Conservation (phyloP, 2,329 filamentous ascomycete species). For the Emergomyces africanus region DNA sequence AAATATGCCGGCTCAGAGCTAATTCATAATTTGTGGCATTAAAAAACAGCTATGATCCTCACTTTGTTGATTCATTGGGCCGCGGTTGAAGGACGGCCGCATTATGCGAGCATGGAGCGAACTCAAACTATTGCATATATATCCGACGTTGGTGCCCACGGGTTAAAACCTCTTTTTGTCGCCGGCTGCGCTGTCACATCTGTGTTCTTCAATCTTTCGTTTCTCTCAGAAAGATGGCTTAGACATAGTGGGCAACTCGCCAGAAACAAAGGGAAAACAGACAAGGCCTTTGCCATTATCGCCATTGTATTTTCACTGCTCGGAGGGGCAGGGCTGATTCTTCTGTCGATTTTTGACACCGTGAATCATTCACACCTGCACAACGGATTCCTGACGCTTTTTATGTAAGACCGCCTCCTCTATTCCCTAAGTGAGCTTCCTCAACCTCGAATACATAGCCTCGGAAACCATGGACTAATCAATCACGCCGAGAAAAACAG, state of each 20-base stretch:
- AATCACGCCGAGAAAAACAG: constrained; percentile 12
- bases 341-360: constrained; percentile 79
- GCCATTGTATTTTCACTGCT: constrained; percentile 51
- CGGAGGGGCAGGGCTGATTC: constrained; percentile 68
- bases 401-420: constrained; percentile 43
- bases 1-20: background rate
- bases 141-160: constrained; percentile 45
- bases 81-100: constrained; percentile 37
- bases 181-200: constrained; percentile 51
- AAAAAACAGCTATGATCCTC: constrained; percentile 40
- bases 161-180: constrained; percentile 51
- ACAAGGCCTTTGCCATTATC: constrained; percentile 27
- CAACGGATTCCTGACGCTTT: constrained; percentile 63
- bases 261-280: constrained; percentile 46
- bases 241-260: constrained; percentile 68
- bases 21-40: background rate
- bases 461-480: background rate
- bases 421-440: background rate
- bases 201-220: constrained; percentile 66
- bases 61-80: constrained; percentile 47
- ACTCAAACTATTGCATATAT: constrained; percentile 42
- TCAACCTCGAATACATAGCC: background rate
- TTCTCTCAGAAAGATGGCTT: constrained; percentile 71
- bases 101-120: constrained; percentile 39
- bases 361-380: constrained; percentile 54